phyloP scores from a whole-genome alignment of 1,139 yeast species.

The Lipomyces yarrowii region DNA sequence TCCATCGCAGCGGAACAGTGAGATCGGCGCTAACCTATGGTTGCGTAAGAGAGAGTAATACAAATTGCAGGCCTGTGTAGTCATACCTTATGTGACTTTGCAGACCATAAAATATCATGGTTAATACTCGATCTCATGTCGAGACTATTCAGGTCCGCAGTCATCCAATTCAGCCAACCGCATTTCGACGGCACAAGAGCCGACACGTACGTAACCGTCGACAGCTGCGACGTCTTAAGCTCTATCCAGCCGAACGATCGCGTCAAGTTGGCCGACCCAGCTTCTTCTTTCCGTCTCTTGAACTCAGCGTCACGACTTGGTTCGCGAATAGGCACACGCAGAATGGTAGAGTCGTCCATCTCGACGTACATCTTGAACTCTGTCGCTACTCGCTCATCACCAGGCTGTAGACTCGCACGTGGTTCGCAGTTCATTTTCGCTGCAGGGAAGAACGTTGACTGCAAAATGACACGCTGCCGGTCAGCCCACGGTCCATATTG shows the following conservation, averaged over 20 bases:
- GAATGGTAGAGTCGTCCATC: conserved; percentile 62
- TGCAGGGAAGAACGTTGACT: conserved; percentile 67
- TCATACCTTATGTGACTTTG: conserved; percentile 58
- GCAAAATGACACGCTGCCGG: conserved; percentile 71
- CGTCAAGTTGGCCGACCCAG: conserved; percentile 43
- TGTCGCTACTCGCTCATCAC: conserved; percentile 56
- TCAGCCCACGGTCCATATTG: conserved; percentile 98
- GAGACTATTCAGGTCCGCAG: conserved; percentile 55
- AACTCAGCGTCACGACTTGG: conserved; percentile 66
- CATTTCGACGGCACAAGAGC: conserved; percentile 57
- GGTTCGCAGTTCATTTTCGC: conserved; percentile 62
- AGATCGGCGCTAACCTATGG: conserved; percentile 48
- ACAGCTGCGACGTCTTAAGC: conserved; percentile 58
- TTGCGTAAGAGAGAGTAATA: neutral
- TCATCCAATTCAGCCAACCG: conserved; percentile 63
- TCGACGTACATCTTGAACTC: conserved; percentile 58
- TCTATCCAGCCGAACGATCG: conserved; percentile 94
- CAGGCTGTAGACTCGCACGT: conserved; percentile 49
- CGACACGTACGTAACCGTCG: conserved; percentile 52
- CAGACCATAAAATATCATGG: conserved; percentile 74
- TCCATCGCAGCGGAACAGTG: conserved; percentile 79
- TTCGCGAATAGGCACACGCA: conserved; percentile 84
- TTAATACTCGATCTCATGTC: conserved; percentile 84
- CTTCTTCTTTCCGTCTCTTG: conserved; percentile 39
- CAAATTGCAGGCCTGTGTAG: neutral